Conservation (phyloP, 2,329 filamentous ascomycete genomes). For the Trichoderma harzianum region DNA sequence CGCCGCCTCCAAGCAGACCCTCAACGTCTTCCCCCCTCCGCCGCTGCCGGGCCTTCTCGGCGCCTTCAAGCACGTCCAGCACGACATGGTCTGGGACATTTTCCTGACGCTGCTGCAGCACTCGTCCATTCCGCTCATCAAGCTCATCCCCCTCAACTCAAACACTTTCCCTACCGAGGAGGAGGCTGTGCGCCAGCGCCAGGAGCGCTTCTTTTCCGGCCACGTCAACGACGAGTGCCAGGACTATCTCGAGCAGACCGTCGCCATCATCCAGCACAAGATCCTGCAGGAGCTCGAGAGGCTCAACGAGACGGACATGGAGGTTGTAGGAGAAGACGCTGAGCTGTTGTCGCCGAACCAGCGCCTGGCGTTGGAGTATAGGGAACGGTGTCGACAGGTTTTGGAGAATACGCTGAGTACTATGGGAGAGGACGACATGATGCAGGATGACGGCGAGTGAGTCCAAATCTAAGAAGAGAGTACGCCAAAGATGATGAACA, state of each 20-base stretch:
- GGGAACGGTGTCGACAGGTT: constrained; percentile 46
- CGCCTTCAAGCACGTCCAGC: constrained; percentile 50
- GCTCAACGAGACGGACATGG: constrained; percentile 46
- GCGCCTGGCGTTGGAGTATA: constrained; percentile 47
- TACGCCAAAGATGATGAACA: neutral
- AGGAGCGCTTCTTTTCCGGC: constrained; percentile 31
- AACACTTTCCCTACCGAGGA: constrained; percentile 20
- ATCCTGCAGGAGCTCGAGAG: constrained; percentile 42
- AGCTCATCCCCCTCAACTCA: constrained; percentile 27
- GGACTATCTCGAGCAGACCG: constrained; percentile 33
- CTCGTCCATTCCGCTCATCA: constrained; percentile 25
- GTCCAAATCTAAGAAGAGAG: neutral
- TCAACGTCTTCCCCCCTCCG: constrained; percentile 27
- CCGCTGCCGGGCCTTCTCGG: constrained; percentile 29
- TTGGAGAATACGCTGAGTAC: constrained; percentile 44
- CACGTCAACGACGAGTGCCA: constrained; percentile 28
- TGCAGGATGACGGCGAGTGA: constrained; percentile 19
- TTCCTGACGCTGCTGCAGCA: constrained; percentile 38
- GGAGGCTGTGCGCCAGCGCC: constrained; percentile 30
- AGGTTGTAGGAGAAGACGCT: constrained; percentile 39
- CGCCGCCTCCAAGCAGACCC: constrained; percentile 39
- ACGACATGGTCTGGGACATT: constrained; percentile 51
- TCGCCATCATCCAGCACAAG: constrained; percentile 43
- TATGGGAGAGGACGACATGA: constrained; percentile 33
- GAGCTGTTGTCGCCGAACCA: constrained; percentile 43